phyloP scores from a whole-genome alignment of 352 stramenopile genomes.

The Globisporangium perplexum region DNA sequence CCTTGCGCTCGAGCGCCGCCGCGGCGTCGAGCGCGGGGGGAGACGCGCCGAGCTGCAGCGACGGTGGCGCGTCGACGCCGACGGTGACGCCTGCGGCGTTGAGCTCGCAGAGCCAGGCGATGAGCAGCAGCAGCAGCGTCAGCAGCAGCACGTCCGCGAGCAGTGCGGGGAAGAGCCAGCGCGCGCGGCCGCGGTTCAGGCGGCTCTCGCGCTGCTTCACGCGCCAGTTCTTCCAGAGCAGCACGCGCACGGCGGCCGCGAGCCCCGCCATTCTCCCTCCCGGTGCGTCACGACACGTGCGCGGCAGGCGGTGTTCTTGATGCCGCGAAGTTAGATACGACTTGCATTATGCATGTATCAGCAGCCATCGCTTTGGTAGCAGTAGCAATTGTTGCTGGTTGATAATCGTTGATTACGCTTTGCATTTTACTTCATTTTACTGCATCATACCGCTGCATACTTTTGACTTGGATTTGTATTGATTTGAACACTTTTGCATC shows the following conservation, averaged over 20 bases:
- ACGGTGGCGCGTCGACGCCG: neutral
- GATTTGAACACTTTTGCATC: too few species aligned
- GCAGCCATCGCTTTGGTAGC: too few species aligned
- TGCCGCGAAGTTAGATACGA: too few species aligned
- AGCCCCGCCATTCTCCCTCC: too few species aligned
- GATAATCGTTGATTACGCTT: too few species aligned
- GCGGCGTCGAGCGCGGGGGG: neutral
- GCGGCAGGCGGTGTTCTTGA: too few species aligned
- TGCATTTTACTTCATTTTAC: too few species aligned
- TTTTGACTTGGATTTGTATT: too few species aligned
- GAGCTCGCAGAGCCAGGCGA: slow-evolving; percentile 48
- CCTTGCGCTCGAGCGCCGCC: slow-evolving; percentile 3
- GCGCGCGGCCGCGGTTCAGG: slow-evolving; percentile 39
- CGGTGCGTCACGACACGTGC: too few species aligned
- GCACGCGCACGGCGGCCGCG: slow-evolving; percentile 25
- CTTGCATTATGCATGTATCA: too few species aligned
- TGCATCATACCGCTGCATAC: too few species aligned
- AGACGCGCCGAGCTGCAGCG: neutral
- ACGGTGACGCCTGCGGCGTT: slow-evolving; percentile 22
- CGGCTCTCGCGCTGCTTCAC: slow-evolving; percentile 73
- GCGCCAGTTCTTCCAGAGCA: slow-evolving; percentile 84
- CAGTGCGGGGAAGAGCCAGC: slow-evolving; percentile 65
- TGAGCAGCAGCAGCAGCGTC: slow-evolving; percentile 45
- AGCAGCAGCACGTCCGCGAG: slow-evolving; percentile 68
- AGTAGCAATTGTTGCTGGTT: too few species aligned